Evolutionary conservation across 1,284 basidiomycete genomes (phyloP), one percentile per base, ranked within the genome.

Genomic region (Leccinum solheimii): DNA sequence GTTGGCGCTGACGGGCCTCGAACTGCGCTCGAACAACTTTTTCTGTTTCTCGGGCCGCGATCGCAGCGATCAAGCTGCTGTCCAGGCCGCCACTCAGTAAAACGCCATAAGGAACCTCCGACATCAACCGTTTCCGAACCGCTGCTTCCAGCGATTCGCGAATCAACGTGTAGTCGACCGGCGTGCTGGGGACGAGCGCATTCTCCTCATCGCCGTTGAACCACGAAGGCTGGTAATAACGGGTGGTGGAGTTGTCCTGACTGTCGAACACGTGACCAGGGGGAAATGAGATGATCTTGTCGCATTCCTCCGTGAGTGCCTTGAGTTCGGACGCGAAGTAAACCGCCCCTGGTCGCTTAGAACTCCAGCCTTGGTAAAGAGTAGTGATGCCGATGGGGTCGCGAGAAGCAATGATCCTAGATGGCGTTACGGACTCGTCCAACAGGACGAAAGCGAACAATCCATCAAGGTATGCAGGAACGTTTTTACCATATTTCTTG

Each of bases 361-460:
- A 96, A 77, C 84, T 88, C 87, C 91, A 93, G 59, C 97, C 97
- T 79, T 98, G 95, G 80, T 99, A 99, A 23, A 99, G 83, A 11
- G 97, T 98, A 53, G 97, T 99, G 77, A 99, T 95, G 45, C 97
- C 97, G 73, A 99, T 92, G 27, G 97, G 96, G 77, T 99, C 97
- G 59, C 97, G 90, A 26, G 96, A 95, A 59, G 97, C 97, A 70
- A 99, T 94, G 64, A 98, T 83, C 62, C 96, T 88, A 45, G 94
- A 84, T 8, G 97, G 97, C 1, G 90, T 83, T 61, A 93, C 90
- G 11, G 92, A 92, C 72, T 95, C 94, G 79, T 99, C 97, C 62
- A 99, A 83, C 50, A 99, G 86, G 66, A 98, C 91, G 73, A 99
- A 99, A 13, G 95, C 96, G 81, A 99, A 99, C 95, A 99, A 98